A percentile compares a stretch with the other conserved stretches of the same genome.
Evolutionary conservation across 2,329 filamentous ascomycete genomes (phyloP).

Genomic region (Fusarium verticillioides): DNA sequence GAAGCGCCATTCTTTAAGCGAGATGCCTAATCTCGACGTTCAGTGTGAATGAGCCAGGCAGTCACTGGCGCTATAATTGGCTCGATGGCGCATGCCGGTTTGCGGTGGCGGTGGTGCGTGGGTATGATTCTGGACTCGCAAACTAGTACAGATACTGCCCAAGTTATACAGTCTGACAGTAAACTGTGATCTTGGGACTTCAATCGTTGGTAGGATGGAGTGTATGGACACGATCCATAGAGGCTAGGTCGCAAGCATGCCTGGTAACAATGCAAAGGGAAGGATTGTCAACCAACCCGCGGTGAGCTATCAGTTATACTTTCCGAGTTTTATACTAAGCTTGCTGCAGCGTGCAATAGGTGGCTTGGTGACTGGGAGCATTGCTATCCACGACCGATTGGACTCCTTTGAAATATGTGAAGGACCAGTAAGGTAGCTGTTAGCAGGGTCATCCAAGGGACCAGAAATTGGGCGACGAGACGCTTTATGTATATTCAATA

Average conservation of each 20-base stretch:
- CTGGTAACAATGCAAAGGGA: not conserved
- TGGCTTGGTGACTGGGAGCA: not conserved
- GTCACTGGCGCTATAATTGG: not conserved
- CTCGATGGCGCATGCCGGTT: not conserved
- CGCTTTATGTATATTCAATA: not conserved
- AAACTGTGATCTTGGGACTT: not conserved
- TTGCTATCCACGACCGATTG: not conserved
- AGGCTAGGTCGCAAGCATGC: not conserved
- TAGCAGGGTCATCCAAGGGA: not conserved
- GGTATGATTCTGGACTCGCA: slow-evolving; percentile 4
- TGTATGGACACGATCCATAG: not conserved
- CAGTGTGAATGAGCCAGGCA: slow-evolving; percentile 6
- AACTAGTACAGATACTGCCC: not conserved
- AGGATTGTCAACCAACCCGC: not conserved
- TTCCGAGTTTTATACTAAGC: not conserved
- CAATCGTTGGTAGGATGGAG: not conserved
- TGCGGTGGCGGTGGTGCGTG: not conserved
- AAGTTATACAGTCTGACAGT: not conserved
- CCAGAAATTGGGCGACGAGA: not conserved
- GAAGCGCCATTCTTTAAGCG: slow-evolving; percentile 10
- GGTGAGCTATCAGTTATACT: not conserved
- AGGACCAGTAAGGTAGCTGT: not conserved
- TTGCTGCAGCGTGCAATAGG: not conserved
- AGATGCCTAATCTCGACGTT: slow-evolving; percentile 19
- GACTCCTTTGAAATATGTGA: not conserved